Evolutionary conservation across 192 early-diverging fungal species (phyloP).

Genomic region (Backusella circina): DNA sequence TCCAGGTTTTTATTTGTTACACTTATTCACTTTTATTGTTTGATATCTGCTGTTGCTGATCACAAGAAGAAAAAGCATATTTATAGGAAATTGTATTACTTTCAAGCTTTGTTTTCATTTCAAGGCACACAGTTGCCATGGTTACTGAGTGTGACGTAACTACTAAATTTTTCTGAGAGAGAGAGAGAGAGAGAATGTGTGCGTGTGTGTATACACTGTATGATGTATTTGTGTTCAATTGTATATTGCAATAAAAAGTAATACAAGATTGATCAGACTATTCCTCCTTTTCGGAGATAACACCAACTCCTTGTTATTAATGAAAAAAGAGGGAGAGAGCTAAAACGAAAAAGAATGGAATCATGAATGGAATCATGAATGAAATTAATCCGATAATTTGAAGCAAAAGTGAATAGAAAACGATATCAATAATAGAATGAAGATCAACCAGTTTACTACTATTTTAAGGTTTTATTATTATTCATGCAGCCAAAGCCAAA

Average conservation of each 20-base stretch:
- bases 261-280: not conserved
- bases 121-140: too few species aligned
- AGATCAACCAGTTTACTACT: not conserved
- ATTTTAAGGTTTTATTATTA: not conserved
- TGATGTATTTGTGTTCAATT: too few species aligned
- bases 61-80: too few species aligned
- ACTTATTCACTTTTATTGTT: not conserved
- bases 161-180: too few species aligned
- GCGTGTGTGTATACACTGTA: too few species aligned
- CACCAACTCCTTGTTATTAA: not conserved
- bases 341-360: not conserved
- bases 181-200: too few species aligned
- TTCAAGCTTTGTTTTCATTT: too few species aligned
- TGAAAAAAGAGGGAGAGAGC: not conserved
- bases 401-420: too few species aligned
- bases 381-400: too few species aligned
- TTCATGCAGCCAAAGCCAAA: not conserved
- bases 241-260: not conserved
- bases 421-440: not conserved
- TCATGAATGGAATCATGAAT: not conserved
- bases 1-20: not conserved
- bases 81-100: too few species aligned
- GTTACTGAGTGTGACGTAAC: too few species aligned
- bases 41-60: not conserved
- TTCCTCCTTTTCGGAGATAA: not conserved